Evolutionary conservation across 352 stramenopile species (phyloP), one percentile per base, ranked within the genome.

Genomic region (Globisporangium heterothallicum): DNA sequence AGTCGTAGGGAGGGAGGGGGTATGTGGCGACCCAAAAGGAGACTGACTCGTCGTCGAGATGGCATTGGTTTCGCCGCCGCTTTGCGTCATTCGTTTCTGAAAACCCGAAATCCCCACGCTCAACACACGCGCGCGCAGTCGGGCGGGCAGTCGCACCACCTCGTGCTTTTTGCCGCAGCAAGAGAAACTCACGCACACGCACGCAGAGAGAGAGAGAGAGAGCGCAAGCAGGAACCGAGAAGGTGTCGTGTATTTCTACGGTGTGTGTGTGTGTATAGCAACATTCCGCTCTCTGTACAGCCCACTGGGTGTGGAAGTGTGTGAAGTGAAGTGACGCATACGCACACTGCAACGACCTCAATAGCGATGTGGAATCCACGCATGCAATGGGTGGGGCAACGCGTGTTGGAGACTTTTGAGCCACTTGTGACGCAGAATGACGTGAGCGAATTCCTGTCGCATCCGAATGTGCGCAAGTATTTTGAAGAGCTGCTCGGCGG

Each of bases 351-450:
- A 30, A n/a, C 25, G 49, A 6, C 18, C 25, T 3, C 14, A 19
- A 49, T n/a, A 18, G 44, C 34, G 48, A 94, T 94, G 78, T 71
- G 66, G 64, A 94, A 58, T 35, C 55, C 74, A 41, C 84, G 84
- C 41, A 90, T 92, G 77, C 81, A 92, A 61, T 94, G 84, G 84
- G 68, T 86, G 38, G 74, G 63, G 5, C 71, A 82, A 62, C 84
- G 84, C 46, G 74, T 94, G 40, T 42, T 85, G 26, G 84, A 94
- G 63, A 75, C 77, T 16, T 94, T 94, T 53, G 84, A 92, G 61
- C 72, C 84, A 16, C 55, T 59, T 12, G 75, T 91, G 57, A 69
- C 71, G 7, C 35, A 49, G 29, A 24, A 30, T 8, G 79, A 94
- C 12, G 68, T 86, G 41, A 69, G 48, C 52, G 81, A 92, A 29